phyloP scores from a whole-genome alignment of 192 early-diverging fungal species.

The Entophlyctis helioformis region DNA sequence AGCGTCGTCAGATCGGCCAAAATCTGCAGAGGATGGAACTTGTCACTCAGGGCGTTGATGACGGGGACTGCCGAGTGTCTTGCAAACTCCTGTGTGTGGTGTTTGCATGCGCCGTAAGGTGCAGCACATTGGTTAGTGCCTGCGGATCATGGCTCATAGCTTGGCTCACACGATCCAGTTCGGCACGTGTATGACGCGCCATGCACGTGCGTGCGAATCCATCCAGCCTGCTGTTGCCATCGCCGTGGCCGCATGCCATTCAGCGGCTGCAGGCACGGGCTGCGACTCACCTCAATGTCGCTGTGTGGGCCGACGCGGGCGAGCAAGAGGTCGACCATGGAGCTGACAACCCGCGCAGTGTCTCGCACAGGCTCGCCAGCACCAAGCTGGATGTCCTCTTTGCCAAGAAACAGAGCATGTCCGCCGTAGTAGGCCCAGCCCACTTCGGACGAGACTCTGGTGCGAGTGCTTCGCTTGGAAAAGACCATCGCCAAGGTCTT shows the following conservation, averaged over 20 bases:
- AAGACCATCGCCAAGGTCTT: slow-evolving; percentile 89
- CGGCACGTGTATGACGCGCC: no score
- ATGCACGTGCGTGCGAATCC: no score
- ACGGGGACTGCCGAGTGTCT: slow-evolving; percentile 82
- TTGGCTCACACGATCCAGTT: no score
- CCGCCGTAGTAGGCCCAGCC: slow-evolving; percentile 88
- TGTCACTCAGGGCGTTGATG: slow-evolving; percentile 89
- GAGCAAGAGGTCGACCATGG: slow-evolving; percentile 94
- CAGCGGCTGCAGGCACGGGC: background rate
- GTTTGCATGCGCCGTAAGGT: no score
- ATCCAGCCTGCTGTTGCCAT: no score
- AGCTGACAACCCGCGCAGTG: slow-evolving; percentile 79
- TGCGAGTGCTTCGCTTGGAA: slow-evolving; percentile 92
- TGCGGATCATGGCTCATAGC: no score
- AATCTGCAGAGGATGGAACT: slow-evolving; percentile 95
- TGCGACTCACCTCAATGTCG: slow-evolving; percentile 63
- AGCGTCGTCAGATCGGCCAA: slow-evolving; percentile 92
- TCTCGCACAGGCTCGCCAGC: slow-evolving; percentile 91
- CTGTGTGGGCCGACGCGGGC: slow-evolving; percentile 81
- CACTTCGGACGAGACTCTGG: slow-evolving; percentile 87
- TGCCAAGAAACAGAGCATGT: slow-evolving; percentile 88
- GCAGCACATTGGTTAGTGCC: no score
- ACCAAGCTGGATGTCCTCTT: slow-evolving; percentile 91
- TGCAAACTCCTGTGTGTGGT: slow-evolving; percentile 77
- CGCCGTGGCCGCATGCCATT: no score